phyloP scores from a whole-genome alignment of 306 rosid species.

The Citrullus amarus region DNA sequence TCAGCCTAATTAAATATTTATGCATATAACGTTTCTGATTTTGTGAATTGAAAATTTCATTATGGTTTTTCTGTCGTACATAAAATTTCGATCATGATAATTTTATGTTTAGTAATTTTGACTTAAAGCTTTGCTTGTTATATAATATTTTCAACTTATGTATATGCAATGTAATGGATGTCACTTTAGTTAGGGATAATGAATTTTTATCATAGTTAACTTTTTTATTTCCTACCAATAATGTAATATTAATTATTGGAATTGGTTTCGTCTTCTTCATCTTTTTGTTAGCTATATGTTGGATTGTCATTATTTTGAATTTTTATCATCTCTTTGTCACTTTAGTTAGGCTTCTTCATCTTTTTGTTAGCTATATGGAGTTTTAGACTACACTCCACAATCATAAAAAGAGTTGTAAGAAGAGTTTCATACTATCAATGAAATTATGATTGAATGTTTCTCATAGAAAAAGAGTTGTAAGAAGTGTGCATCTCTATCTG shows the following conservation, averaged over 20 bases:
- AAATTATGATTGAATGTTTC: too few species aligned
- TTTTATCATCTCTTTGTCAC: too few species aligned
- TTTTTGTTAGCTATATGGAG: neutral
- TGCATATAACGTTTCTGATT: neutral
- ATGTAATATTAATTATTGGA: neutral
- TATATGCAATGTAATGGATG: neutral
- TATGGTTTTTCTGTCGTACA: neutral
- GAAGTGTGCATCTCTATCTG: neutral
- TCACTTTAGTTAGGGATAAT: neutral
- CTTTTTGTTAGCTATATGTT: neutral
- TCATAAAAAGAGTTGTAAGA: neutral
- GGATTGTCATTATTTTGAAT: neutral
- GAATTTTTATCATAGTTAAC: neutral
- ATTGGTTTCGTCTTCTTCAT: neutral
- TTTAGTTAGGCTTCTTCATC: too few species aligned
- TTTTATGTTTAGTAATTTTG: neutral
- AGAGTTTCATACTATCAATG: too few species aligned
- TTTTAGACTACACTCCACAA: neutral
- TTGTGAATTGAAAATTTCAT: neutral
- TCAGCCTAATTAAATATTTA: neutral
- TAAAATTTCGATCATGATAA: neutral
- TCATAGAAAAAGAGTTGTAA: too few species aligned
- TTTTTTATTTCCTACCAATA: neutral
- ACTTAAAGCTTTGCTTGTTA: neutral
- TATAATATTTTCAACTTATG: neutral